Evolutionary conservation across 257 asterid species (phyloP), one percentile per base, ranked within the genome.

Genomic region (Capsicum chinense): DNA sequence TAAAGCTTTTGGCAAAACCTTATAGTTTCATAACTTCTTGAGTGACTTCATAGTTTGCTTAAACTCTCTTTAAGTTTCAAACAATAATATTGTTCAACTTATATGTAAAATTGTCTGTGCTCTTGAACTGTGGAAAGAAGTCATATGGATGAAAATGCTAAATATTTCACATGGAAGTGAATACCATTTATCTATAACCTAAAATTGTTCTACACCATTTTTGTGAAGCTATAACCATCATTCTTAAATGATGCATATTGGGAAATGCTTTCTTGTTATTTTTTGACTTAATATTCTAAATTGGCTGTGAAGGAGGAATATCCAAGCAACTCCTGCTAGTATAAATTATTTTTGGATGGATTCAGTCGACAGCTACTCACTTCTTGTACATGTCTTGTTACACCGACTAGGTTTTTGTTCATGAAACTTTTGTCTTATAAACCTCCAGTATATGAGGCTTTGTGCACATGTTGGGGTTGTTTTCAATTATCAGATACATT

Each of bases 161-260:
- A 76, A 76, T 76, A 54, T 52, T 26, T 54, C 63, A 78, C 14
- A 78, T 52, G 64, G 64, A 78, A 54, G 82, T 14, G 82, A 78
- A 14, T 33, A 78, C 47, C 64, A 54, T 54, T 76, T 21, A 74
- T 21, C 62, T 19, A 50, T 74, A 14, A 54, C 60, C 62, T 12
- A 50, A 74, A 50, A 50, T 7, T 50, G 10, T 48, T 48, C 59
- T 48, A 5, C 0, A 7, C 81, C 81, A 76, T 7, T 50, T 14
- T 52, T 76, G 42, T 52, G 81, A 76, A 76, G 58, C 1, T 52
- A 13, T 52, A 13, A 13, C 62, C 26, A 21, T 21, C 63, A 52
- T 52, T 52, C 63, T 50, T 54, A 50, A 0, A 50, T 76, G 81
- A 50, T 76, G 21, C 33, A 26, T 26, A 26, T n/a, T 2, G 14